Evolutionary conservation across 176 grass and related monocot genomes (phyloP), one percentile per base, ranked within the genome.

Genomic region (Musa beccarii): DNA sequence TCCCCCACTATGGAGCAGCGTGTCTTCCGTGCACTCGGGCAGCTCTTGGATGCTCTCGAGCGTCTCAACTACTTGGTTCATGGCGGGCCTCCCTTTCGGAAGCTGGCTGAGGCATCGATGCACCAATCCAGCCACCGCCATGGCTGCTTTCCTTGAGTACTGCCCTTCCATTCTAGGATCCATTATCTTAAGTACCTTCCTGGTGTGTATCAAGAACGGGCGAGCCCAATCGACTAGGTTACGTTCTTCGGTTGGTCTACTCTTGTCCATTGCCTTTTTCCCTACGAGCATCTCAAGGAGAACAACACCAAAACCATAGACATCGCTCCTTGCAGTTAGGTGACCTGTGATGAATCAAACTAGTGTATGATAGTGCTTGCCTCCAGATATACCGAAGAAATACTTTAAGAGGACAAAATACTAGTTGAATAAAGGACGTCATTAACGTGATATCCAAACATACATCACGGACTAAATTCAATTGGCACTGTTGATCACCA

Each of bases 111-210:
- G 53, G 53, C 72, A 74, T 57, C 13, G 72, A 21, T 74, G 23
- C 8, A 53, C 24, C 72, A 74, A 28, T 13, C 53, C 72, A 1
- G 72, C 72, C 1, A 19, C 72, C 11, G 19, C 53, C 0, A 22
- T 17, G 2, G 23, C 21, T 0, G 34, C 53, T 34, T 74, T 74
- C 53, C 57, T 74, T 0, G 72, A 74, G 53, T 74, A 74, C 53
- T 74, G 72, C 23, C 72, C 72, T 74, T 74, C 72, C 72, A 74
- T 23, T 28, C 72, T 74, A 8, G 72, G 21, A 74, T 74, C 72
- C 59, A 74, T 34, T 23, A 74, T 56, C 72, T 74, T 74, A 34
- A 74, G 72, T 20, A 74, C 25, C 24, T 74, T 74, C 53, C 72
- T 54, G 72, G 8, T 74, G 53, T 74, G 72, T 6, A 11, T 25